Base-by-base conservation (phyloP, 305 asterid genomes). In the Rubia peregrina region DNA sequence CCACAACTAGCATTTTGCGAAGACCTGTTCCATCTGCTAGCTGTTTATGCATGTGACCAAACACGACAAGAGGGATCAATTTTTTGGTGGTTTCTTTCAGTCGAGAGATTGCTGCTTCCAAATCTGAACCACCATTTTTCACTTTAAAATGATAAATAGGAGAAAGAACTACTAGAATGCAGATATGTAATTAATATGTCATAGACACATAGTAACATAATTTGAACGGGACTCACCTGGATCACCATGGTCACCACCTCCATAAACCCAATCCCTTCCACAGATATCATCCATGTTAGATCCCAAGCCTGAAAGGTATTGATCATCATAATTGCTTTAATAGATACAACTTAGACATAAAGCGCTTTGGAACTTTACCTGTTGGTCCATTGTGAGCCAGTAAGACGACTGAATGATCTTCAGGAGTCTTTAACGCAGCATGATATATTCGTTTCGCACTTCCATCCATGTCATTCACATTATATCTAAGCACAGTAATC, bases 311-410 rank as follows among this genome's bases (percentile, higher is more conserved):
- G 85, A 72, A 80, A 42, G 59, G 69, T 40, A 55, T 71, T 49
- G 22, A 73, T 26, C 17, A 61, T 6, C 30, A 33, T 48, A 46
- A 75, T 82, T 66, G 70, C 70, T 69, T 43, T n/a, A 30, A 33
- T 67, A 55, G 26, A 22, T 38, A 36, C 9, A 42, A 40, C 60
- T 53, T 12, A 13, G 14, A 42, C 62, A 77, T n/a, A 16, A 40
- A 48, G 40, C 53, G 69, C 36, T 65, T 57, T 43, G 69, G 65
- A 59, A 56, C 11, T 53, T 61, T 36, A 89, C 98, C 97, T 77
- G 95, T 83, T 19, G 98, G 98, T 69, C 98, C 97, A 51, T 92
- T 92, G 74, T 92, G 98, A 71, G 98, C 98, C 81, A 92, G 96
- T 73, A 92, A 77, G 81, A 92, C 76, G 57, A 86, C 69, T 43